Percentiles rank a stretch among this genome's conserved stretches.
phyloP scores from a whole-genome alignment of 306 rosid genomes.

The Malus fusca region DNA sequence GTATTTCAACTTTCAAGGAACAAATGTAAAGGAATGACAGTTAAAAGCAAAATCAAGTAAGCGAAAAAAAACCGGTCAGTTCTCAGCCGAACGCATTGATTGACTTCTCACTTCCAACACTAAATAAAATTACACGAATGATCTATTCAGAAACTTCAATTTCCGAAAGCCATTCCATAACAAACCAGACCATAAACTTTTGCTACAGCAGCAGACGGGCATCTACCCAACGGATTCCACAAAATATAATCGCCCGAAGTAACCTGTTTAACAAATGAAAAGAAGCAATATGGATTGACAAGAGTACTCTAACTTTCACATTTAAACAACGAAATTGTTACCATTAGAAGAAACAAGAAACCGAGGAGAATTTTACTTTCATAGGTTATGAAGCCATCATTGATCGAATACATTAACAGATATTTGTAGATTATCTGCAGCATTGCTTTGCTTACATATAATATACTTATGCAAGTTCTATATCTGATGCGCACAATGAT shows the following conservation, averaged over 20 bases:
- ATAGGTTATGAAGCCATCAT: not conserved
- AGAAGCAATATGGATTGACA: not conserved
- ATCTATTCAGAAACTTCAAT: not conserved
- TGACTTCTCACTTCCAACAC: not conserved
- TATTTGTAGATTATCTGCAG: not conserved
- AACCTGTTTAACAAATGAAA: conserved; percentile 33
- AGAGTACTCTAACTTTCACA: not conserved
- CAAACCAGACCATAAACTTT: conserved; percentile 7
- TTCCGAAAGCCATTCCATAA: not conserved
- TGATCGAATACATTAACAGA: not conserved
- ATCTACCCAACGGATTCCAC: conserved; percentile 90
- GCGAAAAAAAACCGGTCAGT: not conserved
- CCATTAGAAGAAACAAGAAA: not conserved
- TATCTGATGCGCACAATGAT: not conserved
- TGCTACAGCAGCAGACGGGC: conserved; percentile 55
- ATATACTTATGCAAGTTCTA: not conserved
- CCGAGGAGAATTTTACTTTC: not conserved
- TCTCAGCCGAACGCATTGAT: not conserved
- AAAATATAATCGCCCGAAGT: conserved; percentile 78
- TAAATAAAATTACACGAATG: not conserved
- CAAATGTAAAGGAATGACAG: not conserved
- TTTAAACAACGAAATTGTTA: not conserved
- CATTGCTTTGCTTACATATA: not conserved
- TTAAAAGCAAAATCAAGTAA: not conserved
- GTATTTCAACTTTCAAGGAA: not conserved